phyloP scores from a whole-genome alignment of 208 protist genomes.

The Endotrypanum monterogeii region DNA sequence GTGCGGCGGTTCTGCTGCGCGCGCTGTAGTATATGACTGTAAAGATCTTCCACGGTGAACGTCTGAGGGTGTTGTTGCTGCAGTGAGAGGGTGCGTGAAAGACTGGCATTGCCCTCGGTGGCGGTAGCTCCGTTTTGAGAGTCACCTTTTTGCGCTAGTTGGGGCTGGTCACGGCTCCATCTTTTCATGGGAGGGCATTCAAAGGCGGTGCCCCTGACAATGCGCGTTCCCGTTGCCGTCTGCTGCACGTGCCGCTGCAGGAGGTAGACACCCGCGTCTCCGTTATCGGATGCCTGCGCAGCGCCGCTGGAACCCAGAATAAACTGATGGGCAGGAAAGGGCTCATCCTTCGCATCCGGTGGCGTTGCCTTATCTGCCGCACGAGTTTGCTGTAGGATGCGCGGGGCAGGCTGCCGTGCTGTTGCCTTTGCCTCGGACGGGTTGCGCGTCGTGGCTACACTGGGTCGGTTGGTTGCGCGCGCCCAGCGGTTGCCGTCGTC shows the following conservation, averaged over 20 bases:
- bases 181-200: conserved; percentile 8
- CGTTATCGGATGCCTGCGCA: neutral
- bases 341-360: neutral
- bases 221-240: conserved; percentile 30
- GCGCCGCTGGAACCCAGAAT: neutral
- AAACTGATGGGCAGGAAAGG: conserved; percentile 28
- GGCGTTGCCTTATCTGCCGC: neutral
- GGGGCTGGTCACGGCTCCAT: conserved; percentile 1
- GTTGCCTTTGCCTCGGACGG: conserved; percentile 21
- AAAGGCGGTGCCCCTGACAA: conserved; percentile 30
- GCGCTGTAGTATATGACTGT: conserved; percentile 22
- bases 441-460: conserved; percentile 44
- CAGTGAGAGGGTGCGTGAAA: neutral
- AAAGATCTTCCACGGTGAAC: conserved; percentile 3
- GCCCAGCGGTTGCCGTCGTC: conserved; percentile 51
- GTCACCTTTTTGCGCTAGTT: conserved; percentile 4
- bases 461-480: conserved; percentile 37
- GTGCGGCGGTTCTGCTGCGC: conserved; percentile 24
- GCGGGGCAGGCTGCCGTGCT: conserved; percentile 24
- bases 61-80: neutral
- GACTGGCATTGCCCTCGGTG: neutral
- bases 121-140: neutral
- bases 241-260: conserved; percentile 64
- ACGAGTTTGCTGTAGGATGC: conserved; percentile 10
- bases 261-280: conserved; percentile 25